Evolutionary conservation across 495 filamentous ascomycete genomes (phyloP).

Genomic region (Aspergillus affinis): DNA sequence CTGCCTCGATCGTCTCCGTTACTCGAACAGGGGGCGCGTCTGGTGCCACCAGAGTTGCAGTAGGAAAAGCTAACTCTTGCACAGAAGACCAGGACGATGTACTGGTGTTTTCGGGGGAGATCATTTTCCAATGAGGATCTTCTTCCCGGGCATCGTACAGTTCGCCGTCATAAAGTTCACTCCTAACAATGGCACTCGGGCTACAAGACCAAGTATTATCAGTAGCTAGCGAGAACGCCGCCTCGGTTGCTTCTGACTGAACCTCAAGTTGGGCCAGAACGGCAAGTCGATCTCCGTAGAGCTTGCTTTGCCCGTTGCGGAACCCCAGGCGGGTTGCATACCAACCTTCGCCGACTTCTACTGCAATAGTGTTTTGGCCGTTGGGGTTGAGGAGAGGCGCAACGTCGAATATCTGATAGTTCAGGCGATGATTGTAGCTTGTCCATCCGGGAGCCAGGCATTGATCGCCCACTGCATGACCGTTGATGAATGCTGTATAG

Average conservation of each 20-base stretch:
- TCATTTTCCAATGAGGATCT: background rate
- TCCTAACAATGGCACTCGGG: slow-evolving; percentile 39
- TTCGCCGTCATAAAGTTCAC: slow-evolving; percentile 57
- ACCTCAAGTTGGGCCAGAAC: slow-evolving; percentile 47
- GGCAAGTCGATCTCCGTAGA: slow-evolving; percentile 49
- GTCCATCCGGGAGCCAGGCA: slow-evolving; percentile 53
- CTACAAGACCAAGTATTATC: slow-evolving; percentile 46
- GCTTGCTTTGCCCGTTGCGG: slow-evolving; percentile 22
- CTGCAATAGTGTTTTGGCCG: slow-evolving; percentile 45
- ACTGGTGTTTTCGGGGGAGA: too few relatives aligned
- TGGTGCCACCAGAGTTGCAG: slow-evolving; percentile 30
- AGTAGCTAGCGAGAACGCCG: slow-evolving; percentile 28
- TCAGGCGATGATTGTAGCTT: slow-evolving; percentile 48
- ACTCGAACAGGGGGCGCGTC: slow-evolving; percentile 46
- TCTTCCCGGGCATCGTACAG: slow-evolving; percentile 42
- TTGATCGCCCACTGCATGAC: slow-evolving; percentile 45
- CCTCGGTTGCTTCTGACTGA: slow-evolving; percentile 19
- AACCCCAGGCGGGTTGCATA: slow-evolving; percentile 51
- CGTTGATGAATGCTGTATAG: slow-evolving; percentile 53
- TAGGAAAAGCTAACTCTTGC: slow-evolving; percentile 24
- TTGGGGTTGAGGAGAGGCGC: slow-evolving; percentile 28
- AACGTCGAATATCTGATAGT: slow-evolving; percentile 55
- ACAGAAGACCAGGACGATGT: slow-evolving; percentile 20
- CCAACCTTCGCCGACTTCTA: slow-evolving; percentile 57
- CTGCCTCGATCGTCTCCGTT: slow-evolving; percentile 36